Conservation (phyloP, 2,329 filamentous ascomycete genomes). For the Tolypocladium pustulatum region DNA sequence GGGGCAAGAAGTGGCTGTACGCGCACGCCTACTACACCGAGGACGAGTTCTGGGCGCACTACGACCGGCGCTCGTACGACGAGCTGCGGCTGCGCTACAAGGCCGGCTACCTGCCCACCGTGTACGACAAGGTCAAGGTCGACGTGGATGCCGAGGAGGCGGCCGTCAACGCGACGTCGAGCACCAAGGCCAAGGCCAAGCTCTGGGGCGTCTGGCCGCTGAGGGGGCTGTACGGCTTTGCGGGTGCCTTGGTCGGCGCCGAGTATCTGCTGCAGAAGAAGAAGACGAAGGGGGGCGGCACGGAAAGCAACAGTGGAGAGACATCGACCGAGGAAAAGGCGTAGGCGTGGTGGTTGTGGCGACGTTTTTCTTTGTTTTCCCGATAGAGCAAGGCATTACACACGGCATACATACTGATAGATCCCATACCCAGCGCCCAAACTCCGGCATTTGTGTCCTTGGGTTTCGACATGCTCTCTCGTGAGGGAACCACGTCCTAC, state of each 20-base stretch:
- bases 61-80: slow-evolving; percentile 50
- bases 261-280: slow-evolving; percentile 34
- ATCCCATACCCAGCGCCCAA: neutral
- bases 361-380: neutral
- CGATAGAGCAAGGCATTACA: neutral
- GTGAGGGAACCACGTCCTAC: neutral
- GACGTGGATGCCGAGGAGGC: slow-evolving; percentile 24
- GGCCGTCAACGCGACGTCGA: slow-evolving; percentile 20
- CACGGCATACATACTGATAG: neutral
- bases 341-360: neutral
- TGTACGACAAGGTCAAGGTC: slow-evolving; percentile 58
- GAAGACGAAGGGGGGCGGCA: slow-evolving; percentile 13
- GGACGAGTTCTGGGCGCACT: slow-evolving; percentile 57
- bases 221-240: slow-evolving; percentile 34
- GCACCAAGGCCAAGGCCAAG: slow-evolving; percentile 15
- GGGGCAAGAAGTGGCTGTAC: slow-evolving; percentile 61
- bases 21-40: slow-evolving; percentile 59
- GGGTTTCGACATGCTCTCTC: neutral
- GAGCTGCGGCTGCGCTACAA: slow-evolving; percentile 45
- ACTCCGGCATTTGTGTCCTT: neutral
- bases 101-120: slow-evolving; percentile 48
- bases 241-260: slow-evolving; percentile 30
- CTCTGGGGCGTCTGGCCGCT: slow-evolving; percentile 26
- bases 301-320: neutral
- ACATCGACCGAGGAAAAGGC: neutral